Percentiles rank a stretch among this genome's conserved stretches.
Evolutionary conservation across 495 filamentous ascomycete genomes (phyloP).

Genomic region (Jackrogersella minutella): DNA sequence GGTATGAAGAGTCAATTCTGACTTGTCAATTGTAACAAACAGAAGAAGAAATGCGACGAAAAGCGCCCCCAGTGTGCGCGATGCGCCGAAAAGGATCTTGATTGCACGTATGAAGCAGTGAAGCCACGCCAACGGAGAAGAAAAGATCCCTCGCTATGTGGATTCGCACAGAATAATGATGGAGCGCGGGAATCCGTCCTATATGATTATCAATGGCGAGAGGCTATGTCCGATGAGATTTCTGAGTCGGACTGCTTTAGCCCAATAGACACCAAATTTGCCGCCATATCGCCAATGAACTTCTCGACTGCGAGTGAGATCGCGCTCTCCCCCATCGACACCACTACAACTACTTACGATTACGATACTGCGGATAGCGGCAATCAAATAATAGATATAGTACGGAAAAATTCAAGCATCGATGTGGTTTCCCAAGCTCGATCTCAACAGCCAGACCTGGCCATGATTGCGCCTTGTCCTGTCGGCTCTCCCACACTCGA

Average conservation of each 20-base stretch:
- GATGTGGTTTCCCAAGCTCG: constrained; percentile 34
- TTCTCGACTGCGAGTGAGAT: constrained; percentile 16
- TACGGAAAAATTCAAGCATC: constrained; percentile 30
- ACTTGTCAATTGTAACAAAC: constrained; percentile 13
- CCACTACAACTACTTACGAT: constrained; percentile 18
- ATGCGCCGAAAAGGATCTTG: constrained; percentile 60
- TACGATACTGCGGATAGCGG: constrained; percentile 14
- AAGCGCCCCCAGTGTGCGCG: constrained; percentile 64
- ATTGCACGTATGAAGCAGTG: constrained; percentile 65
- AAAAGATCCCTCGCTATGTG: constrained; percentile 42
- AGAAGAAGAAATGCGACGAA: constrained; percentile 75
- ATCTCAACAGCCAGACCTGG: constrained; percentile 48
- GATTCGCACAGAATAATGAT: constrained; percentile 5
- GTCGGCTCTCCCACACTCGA: constrained; percentile 58
- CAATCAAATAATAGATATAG: constrained; percentile 16
- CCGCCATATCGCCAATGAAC: constrained; percentile 30
- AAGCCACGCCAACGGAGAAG: constrained; percentile 65
- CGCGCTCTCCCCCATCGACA: constrained; percentile 22
- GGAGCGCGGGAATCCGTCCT: neutral
- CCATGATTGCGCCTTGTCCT: constrained; percentile 59
- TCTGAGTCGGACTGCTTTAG: constrained; percentile 41
- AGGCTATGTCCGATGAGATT: constrained; percentile 7
- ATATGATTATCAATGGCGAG: constrained; percentile 30
- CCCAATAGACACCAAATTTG: constrained; percentile 41
- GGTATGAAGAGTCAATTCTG: constrained; percentile 13